Base-by-base conservation (phyloP, 768 basidiomycete species). In the Leccinum fibrillosum region DNA sequence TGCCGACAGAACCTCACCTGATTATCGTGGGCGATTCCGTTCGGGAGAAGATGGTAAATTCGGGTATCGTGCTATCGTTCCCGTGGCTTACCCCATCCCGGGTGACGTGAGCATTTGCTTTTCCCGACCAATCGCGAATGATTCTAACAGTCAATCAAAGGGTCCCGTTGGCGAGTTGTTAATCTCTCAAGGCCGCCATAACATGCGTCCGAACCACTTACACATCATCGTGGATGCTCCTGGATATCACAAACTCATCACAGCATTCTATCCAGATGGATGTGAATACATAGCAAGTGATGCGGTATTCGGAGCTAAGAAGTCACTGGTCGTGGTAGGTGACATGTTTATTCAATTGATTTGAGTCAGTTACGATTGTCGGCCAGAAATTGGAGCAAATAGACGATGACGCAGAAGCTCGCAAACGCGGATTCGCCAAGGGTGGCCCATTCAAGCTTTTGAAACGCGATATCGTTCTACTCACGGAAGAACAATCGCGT, bases 271-370 rank as follows among this genome's bases (percentile, higher is more conserved):
- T 69, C 85, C 87, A 13, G 82, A 87, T 55, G 86, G 83, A 5
- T 88, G 91, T 62, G 69, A 76, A 3, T 92, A 82, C 65, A 59
- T 93, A 23, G 72, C 72, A 6, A 90, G 84, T 58, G 92, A 94
- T 66, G 78, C 82, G 11, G 90, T 93, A 3, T 92, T 93, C 71
- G 91, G 92, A 10, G 91, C 90, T 23, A 90, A 90, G 72, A 80
- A 81, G 50, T 90, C 88, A 6, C 77, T 94, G 26, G 80, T 92
- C 19, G 82, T 91, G 62, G 90, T 92, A 72, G 52, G 84, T 77
- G 6, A 42, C n/a, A 10, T 19, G 7, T 39, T 52, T 32, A 50
- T 32, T 21, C 4, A 7, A 23, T 34, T 1, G 42, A 7, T 23
- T 52, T 32, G 45, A 25, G 60, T 56, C 25, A 21, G 12, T 52